A percentile compares a stretch with the other conserved stretches of the same genome.
Conservation (phyloP, 2,329 filamentous ascomycete genomes). For the Microcyclospora tardicrescens region DNA sequence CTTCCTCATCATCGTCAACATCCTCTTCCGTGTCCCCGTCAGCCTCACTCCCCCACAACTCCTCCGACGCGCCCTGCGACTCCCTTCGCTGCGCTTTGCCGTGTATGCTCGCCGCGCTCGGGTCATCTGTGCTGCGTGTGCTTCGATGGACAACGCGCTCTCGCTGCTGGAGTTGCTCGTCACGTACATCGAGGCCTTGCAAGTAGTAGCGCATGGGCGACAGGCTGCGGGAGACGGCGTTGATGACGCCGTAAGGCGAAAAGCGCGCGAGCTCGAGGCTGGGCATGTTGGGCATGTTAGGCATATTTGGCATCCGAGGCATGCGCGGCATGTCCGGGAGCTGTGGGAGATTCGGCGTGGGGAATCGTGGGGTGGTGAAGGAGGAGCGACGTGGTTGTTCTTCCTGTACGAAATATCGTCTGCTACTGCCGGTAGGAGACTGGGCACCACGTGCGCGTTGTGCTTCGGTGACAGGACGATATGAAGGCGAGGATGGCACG, state of each 20-base stretch:
- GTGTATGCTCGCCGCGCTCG: too few species aligned
- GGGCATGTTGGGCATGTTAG: constrained; percentile 12
- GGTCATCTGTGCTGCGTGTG: too few species aligned
- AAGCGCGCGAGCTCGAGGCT: constrained; percentile 27
- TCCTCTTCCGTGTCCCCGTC: constrained; percentile 7
- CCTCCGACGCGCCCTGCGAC: neutral
- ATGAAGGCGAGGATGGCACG: constrained; percentile 10
- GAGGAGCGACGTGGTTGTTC: constrained; percentile 15
- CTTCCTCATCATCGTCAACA: constrained; percentile 4
- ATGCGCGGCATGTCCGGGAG: constrained; percentile 14
- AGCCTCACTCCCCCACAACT: constrained; percentile 3
- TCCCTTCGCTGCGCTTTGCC: neutral
- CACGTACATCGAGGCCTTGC: constrained; percentile 17
- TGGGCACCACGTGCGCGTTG: constrained; percentile 12
- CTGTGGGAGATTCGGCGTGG: constrained; percentile 19
- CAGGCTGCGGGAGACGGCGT: constrained; percentile 31
- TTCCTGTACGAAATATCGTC: constrained; percentile 22
- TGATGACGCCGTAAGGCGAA: constrained; percentile 33
- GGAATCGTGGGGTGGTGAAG: constrained; percentile 15
- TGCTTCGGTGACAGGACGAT: constrained; percentile 1
- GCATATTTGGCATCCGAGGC: constrained; percentile 19
- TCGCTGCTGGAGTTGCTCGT: constrained; percentile 1
- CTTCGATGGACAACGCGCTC: too few species aligned
- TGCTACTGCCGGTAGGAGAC: constrained; percentile 9
- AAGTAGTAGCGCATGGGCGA: constrained; percentile 35